A percentile compares a stretch with the other conserved stretches of the same genome.
Conservation (phyloP, 495 filamentous ascomycete species). For the Terfezia claveryi region DNA sequence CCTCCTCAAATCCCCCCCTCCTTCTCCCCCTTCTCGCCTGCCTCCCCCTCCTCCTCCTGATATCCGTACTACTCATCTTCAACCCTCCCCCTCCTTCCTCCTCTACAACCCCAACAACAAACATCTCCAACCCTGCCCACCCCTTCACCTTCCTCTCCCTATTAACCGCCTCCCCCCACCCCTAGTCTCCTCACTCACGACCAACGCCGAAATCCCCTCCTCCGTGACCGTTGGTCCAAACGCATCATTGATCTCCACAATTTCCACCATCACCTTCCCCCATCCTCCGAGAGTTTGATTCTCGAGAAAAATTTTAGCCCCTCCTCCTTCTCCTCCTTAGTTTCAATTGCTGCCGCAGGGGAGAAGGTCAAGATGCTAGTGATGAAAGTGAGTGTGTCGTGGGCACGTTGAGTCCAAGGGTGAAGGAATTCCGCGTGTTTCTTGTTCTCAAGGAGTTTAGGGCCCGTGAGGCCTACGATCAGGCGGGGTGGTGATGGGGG, state of each 20-base stretch:
- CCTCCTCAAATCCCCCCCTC: background rate
- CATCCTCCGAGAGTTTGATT: background rate
- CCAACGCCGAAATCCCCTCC: slow-evolving; percentile 50
- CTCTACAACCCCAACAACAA: slow-evolving; percentile 66
- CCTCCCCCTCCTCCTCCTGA: background rate
- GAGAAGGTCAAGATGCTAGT: slow-evolving; percentile 26
- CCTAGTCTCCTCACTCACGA: slow-evolving; percentile 78
- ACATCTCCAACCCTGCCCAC: slow-evolving; percentile 54
- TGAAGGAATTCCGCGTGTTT: slow-evolving; percentile 63
- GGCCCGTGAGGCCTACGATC: slow-evolving; percentile 71
- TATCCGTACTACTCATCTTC: slow-evolving; percentile 68
- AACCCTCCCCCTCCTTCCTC: slow-evolving; percentile 38
- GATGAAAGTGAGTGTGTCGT: slow-evolving; percentile 48
- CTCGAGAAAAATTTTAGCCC: background rate
- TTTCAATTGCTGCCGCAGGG: slow-evolving; percentile 21
- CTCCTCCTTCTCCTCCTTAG: too few relatives aligned
- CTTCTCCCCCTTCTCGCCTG: background rate
- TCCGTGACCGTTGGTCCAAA: slow-evolving; percentile 86
- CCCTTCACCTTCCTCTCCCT: slow-evolving; percentile 52
- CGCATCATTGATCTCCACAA: slow-evolving; percentile 66
- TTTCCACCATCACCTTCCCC: slow-evolving; percentile 31
- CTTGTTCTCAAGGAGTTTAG: slow-evolving; percentile 66
- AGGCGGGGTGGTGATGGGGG: slow-evolving; percentile 25
- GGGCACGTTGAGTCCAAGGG: slow-evolving; percentile 50
- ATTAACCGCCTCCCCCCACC: slow-evolving; percentile 71